phyloP scores from a whole-genome alignment of 352 stramenopile genomes.

The Pythium volutum region DNA sequence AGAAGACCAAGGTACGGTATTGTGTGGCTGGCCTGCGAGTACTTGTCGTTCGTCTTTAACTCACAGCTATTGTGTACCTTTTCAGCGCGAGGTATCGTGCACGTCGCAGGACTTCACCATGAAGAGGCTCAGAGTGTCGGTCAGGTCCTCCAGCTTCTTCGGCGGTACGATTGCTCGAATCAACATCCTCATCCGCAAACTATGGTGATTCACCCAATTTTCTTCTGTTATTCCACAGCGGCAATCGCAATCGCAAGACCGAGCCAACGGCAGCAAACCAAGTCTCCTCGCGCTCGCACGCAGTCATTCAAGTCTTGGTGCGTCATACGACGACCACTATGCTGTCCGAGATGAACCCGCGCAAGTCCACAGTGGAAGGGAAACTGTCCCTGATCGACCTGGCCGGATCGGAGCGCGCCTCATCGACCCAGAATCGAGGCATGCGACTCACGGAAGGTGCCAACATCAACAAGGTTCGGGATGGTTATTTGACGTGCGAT shows the following conservation, averaged over 20 bases:
- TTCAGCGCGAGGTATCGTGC: conserved; percentile 41
- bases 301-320: conserved; percentile 75
- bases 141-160: conserved; percentile 46
- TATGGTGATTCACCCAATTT: neutral
- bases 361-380: conserved; percentile 57
- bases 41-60: no score
- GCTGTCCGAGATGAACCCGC: conserved; percentile 39
- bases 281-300: conserved; percentile 80
- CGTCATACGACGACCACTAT: conserved; percentile 56
- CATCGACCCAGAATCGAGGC: conserved; percentile 71
- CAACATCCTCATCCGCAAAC: neutral
- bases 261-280: conserved; percentile 80
- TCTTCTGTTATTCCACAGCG: conserved; percentile 17
- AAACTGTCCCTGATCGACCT: conserved; percentile 86
- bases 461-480: conserved; percentile 67
- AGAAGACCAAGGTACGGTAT: conserved; percentile 40
- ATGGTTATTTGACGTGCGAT: no score
- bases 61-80: neutral
- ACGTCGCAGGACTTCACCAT: conserved; percentile 52
- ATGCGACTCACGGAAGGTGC: conserved; percentile 56
- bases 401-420: conserved; percentile 76
- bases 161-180: conserved; percentile 24
- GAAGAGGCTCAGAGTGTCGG: conserved; percentile 42
- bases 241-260: conserved; percentile 53
- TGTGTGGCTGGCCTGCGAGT: neutral